Evolutionary conservation across 305 asterid genomes (phyloP).

Genomic region (Fraxinus floribunda): DNA sequence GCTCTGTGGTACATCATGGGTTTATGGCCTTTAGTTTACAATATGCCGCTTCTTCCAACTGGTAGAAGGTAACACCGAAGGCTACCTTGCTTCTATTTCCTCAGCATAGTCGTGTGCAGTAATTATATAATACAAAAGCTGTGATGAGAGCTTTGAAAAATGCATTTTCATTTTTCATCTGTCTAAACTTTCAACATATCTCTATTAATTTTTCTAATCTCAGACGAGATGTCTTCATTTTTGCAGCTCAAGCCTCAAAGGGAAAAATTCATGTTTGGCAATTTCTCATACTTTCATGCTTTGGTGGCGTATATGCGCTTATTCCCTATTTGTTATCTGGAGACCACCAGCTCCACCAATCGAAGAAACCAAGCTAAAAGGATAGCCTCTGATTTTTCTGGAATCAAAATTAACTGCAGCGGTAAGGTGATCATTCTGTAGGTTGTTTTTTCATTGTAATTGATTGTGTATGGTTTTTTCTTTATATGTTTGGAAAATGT

Average conservation of each 20-base stretch:
- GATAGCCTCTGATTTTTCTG: constrained; percentile 77
- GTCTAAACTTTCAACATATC: not conserved
- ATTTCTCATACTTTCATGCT: constrained; percentile 57
- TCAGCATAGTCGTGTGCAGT: not conserved
- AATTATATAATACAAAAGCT: not conserved
- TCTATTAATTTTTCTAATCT: not conserved
- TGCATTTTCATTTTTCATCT: not conserved
- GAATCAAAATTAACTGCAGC: constrained; percentile 83
- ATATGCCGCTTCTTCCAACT: constrained; percentile 82
- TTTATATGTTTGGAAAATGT: constrained; percentile 13
- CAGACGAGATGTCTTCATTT: not conserved
- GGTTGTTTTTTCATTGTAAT: not conserved
- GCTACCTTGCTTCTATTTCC: not conserved
- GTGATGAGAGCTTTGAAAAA: not conserved
- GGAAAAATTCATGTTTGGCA: constrained; percentile 80
- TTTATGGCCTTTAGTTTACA: constrained; percentile 73
- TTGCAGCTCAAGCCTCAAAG: constrained; percentile 62
- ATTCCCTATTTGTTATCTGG: constrained; percentile 90
- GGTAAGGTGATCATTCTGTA: not conserved
- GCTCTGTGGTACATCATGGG: constrained; percentile 89
- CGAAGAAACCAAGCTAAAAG: constrained; percentile 57
- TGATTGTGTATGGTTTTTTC: not conserved
- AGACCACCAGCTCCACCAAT: constrained; percentile 83
- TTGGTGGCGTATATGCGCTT: constrained; percentile 80
- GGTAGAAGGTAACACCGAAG: constrained; percentile 62